Evolutionary conservation across 1,284 basidiomycete species (phyloP).

Genomic region (Cutaneotrichosporon sp.): DNA sequence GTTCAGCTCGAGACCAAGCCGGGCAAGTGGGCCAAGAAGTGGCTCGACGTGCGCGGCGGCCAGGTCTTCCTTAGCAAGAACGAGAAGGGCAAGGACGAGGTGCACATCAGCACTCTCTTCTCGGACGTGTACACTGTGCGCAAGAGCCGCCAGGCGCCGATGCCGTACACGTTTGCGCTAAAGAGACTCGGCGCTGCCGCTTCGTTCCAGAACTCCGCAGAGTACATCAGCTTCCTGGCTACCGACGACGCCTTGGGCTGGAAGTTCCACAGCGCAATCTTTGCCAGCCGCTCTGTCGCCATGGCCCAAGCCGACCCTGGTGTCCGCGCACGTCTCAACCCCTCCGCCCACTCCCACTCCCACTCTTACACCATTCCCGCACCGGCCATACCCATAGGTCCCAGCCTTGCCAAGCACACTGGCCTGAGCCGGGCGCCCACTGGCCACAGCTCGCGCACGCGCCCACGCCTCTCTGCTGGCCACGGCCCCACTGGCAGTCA

Average conservation of each 20-base stretch:
- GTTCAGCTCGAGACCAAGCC: slow-evolving; percentile 82
- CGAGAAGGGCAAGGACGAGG: slow-evolving; percentile 78
- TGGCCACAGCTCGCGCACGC: neutral
- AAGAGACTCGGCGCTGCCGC: slow-evolving; percentile 76
- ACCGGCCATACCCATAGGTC: neutral
- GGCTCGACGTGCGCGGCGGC: slow-evolving; percentile 78
- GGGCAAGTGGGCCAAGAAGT: slow-evolving; percentile 89
- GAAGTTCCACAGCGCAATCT: slow-evolving; percentile 42
- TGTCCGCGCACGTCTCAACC: neutral
- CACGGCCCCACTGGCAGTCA: neutral
- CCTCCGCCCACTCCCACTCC: neutral
- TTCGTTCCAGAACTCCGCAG: slow-evolving; percentile 76
- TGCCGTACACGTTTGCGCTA: slow-evolving; percentile 74
- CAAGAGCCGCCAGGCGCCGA: slow-evolving; percentile 61
- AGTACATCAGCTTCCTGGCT: slow-evolving; percentile 79
- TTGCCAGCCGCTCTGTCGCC: slow-evolving; percentile 29
- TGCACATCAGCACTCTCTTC: slow-evolving; percentile 58
- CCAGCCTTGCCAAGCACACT: neutral
- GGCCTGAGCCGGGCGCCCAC: neutral
- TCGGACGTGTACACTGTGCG: slow-evolving; percentile 78
- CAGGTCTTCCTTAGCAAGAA: slow-evolving; percentile 80
- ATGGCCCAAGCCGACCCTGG: slow-evolving; percentile 12
- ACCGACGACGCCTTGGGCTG: slow-evolving; percentile 58
- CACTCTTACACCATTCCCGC: neutral
- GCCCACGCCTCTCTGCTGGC: neutral